Conservation (phyloP, 2,329 filamentous ascomycete genomes). For the Talaromyces atroroseus region DNA sequence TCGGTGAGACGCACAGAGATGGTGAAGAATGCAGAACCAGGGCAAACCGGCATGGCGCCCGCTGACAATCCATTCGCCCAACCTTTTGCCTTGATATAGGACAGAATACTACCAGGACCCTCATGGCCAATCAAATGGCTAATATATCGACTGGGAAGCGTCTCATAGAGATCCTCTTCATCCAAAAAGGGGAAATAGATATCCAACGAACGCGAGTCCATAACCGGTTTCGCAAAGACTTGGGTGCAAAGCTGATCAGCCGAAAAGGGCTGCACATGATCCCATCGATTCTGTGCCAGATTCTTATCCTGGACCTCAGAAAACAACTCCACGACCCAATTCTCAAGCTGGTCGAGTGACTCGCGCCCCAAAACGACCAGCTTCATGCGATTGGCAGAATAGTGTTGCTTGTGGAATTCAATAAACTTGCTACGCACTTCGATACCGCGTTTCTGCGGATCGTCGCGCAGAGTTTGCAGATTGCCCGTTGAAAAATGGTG, state of each 20-base stretch:
- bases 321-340: constrained; percentile 81
- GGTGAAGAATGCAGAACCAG: constrained; percentile 74
- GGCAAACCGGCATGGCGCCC: constrained; percentile 69
- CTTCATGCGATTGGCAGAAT: constrained; percentile 93
- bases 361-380: constrained; percentile 80
- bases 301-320: constrained; percentile 76
- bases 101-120: constrained; percentile 84
- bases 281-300: constrained; percentile 63
- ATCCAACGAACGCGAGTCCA: constrained; percentile 75
- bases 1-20: constrained; percentile 75
- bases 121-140: constrained; percentile 89
- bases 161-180: constrained; percentile 71
- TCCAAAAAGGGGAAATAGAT: constrained; percentile 81
- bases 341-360: constrained; percentile 71
- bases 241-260: constrained; percentile 61
- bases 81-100: constrained; percentile 82
- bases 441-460: constrained; percentile 71
- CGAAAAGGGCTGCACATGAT: constrained; percentile 55
- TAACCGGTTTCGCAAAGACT: constrained; percentile 84
- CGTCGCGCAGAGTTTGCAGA: constrained; percentile 75
- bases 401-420: constrained; percentile 81
- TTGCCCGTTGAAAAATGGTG: constrained; percentile 91
- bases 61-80: constrained; percentile 82
- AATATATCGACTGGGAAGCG: constrained; percentile 78
- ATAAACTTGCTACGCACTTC: constrained; percentile 89